Evolutionary conservation across 2,329 filamentous ascomycete genomes (phyloP), one percentile per base, ranked within the genome.

Genomic region (Fusarium sp.): DNA sequence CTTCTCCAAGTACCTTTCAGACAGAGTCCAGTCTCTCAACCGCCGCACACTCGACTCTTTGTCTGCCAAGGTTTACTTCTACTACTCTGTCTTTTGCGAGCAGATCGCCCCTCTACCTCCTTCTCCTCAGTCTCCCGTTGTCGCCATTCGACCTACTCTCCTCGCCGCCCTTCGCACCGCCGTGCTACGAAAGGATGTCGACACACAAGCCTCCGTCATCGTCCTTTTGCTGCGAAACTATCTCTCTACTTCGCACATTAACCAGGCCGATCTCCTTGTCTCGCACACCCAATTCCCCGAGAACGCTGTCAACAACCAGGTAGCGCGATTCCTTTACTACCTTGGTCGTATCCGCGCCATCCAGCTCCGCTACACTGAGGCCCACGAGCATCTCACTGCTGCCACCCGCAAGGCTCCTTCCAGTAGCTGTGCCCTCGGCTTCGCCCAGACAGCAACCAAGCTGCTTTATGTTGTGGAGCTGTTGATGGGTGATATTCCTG

Each of bases 401-500:
- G 96, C 96, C 46, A 98, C 94, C 30, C 92, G 96, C 75, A 99
- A 99, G 83, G 94, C 96, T 9, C 96, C 96, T 0, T 94, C 94
- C 24, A 96, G 92, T 78, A 89, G 90, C 71, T 94, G 93, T 73
- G 96, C 96, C 7, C 91, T 94, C 46, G 95, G 96, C 47, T 99
- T 99, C 81, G 94, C 97, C 73, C 96, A 98, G 81, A 94, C 94
- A 41, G 95, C 96, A 1, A 97, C 93, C 71, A 99, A 99, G 86
- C 88, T 98, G n/a, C 85, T 98, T 70, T 89, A 98, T 45, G 94
- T 99, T 22, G 96, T 99, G 14, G 95, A 99, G 84, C 86, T 99
- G 66, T 84, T 99, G 69, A 99, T 99, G 96, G 96, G 96, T 70
- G 96, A 99, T 78, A 99, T 99, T 73, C 96, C 96, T 30, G 95